Percentiles rank a stretch among this genome's conserved stretches.
Evolutionary conservation across 352 stramenopile species (phyloP).

Genomic region (Globisporangium acanthophoron): DNA sequence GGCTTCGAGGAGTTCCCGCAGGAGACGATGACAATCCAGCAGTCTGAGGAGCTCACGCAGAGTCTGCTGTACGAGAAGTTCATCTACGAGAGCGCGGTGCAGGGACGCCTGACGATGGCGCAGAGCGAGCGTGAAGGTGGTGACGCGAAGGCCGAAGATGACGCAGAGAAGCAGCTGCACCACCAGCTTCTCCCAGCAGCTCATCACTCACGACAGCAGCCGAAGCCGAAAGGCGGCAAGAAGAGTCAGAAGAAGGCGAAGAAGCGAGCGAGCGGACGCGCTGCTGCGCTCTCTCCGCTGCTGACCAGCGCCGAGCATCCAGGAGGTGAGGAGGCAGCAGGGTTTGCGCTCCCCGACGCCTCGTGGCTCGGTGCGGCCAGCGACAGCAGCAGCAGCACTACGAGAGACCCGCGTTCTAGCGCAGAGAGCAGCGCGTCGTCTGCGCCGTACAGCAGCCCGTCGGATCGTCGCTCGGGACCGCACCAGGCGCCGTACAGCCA

Average conservation of each 20-base stretch:
- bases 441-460: conserved; percentile 11
- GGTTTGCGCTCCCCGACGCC: neutral
- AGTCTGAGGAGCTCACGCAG: conserved; percentile 31
- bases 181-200: neutral
- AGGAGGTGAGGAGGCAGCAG: neutral
- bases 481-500: conserved; percentile 18
- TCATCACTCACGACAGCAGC: neutral
- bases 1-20: conserved; percentile 61
- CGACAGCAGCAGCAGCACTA: neutral
- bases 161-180: conserved; percentile 4
- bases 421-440: conserved; percentile 6
- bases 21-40: conserved; percentile 52
- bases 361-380: neutral
- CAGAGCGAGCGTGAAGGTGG: neutral
- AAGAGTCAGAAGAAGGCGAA: conserved; percentile 32
- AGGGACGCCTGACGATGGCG: conserved; percentile 19
- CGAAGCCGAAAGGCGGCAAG: conserved; percentile 14
- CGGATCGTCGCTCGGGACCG: conserved; percentile 6
- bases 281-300: neutral
- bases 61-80: conserved; percentile 82
- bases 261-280: conserved; percentile 11
- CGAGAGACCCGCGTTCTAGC: neutral
- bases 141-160: neutral
- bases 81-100: conserved; percentile 73
- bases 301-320: neutral